Base-by-base conservation (phyloP, 305 asterid species). In the Stenogyne calaminthoides region DNA sequence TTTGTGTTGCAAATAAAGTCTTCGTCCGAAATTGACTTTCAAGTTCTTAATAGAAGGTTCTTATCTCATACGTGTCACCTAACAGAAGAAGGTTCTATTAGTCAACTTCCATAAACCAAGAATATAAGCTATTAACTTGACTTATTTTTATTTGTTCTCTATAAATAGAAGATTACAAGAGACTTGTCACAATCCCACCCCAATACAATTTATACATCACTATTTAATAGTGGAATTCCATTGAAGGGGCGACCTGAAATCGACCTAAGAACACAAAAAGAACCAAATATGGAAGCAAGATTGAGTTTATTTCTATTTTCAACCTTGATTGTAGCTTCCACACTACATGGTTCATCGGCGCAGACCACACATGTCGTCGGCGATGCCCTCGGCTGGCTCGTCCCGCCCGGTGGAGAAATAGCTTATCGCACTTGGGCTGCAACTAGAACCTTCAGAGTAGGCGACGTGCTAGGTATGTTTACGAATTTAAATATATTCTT, bases 311-410 rank as follows among this genome's bases (percentile, higher is more conserved):
- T 75, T 37, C 25, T 67, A 51, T 68, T 80, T 12, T 37, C 69
- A 18, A 69, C 85, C 58, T 32, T 87, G 54, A 65, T 77, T 69
- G 72, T 69, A 49, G 81, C 80, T 34, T 80, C 85, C n/a, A 40
- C 83, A 72, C 63, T 82, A 4, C 83, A 71, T 15, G 67, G 64
- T 39, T 80, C 96, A n/a, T 60, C 60, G 0, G 92, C 89, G 32
- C 96, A 87, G 70, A 88, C 81, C 54, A 87, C 89, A 19, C 90
- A 89, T 27, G 78, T 83, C 3, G 96, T 89, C 2, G 97, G 97
- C 2, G 89, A 83, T 76, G 80, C 78, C 0, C 18, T 83, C 65
- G 96, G 87, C 36, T 91, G 97, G 96, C 3, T 1, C 22, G 63
- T 91, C 70, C 96, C 93, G 0, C 82, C 83, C 0, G 97, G 88